A percentile compares a stretch with the other conserved stretches of the same genome.
phyloP scores from a whole-genome alignment of 2,329 filamentous ascomycete genomes.

The Cadophora sp. region DNA sequence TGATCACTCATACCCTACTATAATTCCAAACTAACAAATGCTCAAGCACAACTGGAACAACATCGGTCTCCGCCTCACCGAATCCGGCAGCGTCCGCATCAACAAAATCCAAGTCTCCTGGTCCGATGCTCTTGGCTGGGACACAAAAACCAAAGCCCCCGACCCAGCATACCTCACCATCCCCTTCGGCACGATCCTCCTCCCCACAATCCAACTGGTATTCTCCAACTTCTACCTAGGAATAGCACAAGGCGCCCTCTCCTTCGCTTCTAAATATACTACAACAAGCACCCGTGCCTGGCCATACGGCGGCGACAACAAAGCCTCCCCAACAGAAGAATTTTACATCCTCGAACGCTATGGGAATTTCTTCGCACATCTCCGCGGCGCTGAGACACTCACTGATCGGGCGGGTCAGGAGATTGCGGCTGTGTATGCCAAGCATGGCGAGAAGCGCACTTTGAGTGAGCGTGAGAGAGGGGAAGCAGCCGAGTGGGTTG shows the following conservation, averaged over 20 bases:
- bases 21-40: neutral
- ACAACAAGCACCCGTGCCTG: constrained; percentile 63
- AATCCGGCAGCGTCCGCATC: constrained; percentile 68
- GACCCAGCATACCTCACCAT: constrained; percentile 57
- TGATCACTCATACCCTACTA: neutral
- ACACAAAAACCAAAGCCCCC: constrained; percentile 56
- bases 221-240: constrained; percentile 72
- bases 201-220: constrained; percentile 70
- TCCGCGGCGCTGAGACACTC: constrained; percentile 64
- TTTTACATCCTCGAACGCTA: constrained; percentile 71
- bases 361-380: constrained; percentile 67
- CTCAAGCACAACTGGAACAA: constrained; percentile 68
- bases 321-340: constrained; percentile 64
- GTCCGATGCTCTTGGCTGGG: constrained; percentile 68
- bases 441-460: constrained; percentile 50
- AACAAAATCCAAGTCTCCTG: constrained; percentile 62
- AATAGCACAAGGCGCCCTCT: constrained; percentile 64
- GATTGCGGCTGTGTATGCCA: constrained; percentile 54
- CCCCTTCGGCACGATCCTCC: constrained; percentile 62
- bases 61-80: constrained; percentile 66
- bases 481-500: constrained; percentile 67
- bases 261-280: constrained; percentile 63
- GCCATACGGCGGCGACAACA: constrained; percentile 68
- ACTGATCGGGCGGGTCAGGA: constrained; percentile 61
- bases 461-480: constrained; percentile 61